phyloP scores from a whole-genome alignment of 1,139 yeast species.

The Debaryomyces sp. region DNA sequence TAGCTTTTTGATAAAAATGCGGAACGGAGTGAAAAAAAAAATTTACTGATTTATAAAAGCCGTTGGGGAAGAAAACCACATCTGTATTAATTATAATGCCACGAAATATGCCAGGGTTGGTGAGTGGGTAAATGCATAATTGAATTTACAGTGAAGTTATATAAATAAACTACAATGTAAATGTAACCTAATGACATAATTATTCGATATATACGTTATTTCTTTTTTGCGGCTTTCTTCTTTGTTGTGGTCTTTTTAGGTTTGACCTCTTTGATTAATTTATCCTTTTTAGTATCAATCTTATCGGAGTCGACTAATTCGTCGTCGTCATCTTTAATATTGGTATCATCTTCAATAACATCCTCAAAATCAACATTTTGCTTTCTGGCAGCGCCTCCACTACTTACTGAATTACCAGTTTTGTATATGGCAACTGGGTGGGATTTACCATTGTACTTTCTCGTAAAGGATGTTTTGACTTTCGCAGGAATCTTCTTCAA shows the following conservation, averaged over 20 bases:
- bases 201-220: constrained; percentile 6
- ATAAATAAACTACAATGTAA: background rate
- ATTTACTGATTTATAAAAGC: background rate
- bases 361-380: constrained; percentile 59
- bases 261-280: constrained; percentile 45
- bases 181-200: background rate
- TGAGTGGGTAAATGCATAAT: background rate
- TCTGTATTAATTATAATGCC: background rate
- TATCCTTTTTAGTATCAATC: constrained; percentile 45
- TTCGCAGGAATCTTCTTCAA: constrained; percentile 71
- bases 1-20: background rate
- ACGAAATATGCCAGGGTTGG: background rate
- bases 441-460: constrained; percentile 69
- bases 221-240: constrained; percentile 20
- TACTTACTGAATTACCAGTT: constrained; percentile 57
- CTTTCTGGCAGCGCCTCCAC: constrained; percentile 36
- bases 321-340: constrained; percentile 30
- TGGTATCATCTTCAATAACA: constrained; percentile 63
- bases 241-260: constrained; percentile 20
- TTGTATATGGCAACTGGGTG: constrained; percentile 90
- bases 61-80: background rate
- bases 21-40: background rate
- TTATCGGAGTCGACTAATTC: constrained; percentile 28
- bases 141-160: background rate
- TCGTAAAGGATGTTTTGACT: constrained; percentile 81